Conservation (phyloP, 106 monocot genomes). For the Posidonia australis region DNA sequence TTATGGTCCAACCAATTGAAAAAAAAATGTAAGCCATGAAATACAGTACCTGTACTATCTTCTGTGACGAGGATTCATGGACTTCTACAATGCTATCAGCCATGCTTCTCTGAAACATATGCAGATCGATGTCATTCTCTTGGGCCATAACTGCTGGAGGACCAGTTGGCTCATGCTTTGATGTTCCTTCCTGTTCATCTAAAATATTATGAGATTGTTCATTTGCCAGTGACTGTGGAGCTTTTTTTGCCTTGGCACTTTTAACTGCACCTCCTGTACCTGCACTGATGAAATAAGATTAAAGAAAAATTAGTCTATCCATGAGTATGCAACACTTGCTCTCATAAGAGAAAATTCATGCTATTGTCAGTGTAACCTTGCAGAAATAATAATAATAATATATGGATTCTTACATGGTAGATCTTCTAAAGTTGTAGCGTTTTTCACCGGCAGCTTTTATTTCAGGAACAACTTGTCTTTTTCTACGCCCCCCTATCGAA, state of each 20-base stretch:
- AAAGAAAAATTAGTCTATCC: not conserved
- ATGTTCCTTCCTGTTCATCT: conserved; percentile 28
- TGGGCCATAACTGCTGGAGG: not conserved
- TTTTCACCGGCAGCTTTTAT: not conserved
- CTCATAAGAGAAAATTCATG: too few relatives aligned
- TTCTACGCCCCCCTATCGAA: conserved; percentile 14
- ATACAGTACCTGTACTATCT: conserved; percentile 2
- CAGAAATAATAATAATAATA: not conserved
- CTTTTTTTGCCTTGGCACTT: conserved; percentile 14
- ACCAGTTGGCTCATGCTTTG: conserved; percentile 2
- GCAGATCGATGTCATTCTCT: conserved; percentile 4
- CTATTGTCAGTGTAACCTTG: not conserved
- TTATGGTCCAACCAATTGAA: not conserved
- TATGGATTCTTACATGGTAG: conserved; percentile 11
- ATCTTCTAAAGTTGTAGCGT: conserved; percentile 20
- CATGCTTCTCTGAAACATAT: conserved; percentile 9
- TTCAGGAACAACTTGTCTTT: conserved; percentile 7
- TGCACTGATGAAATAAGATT: conserved; percentile 22
- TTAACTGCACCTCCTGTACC: conserved; percentile 18
- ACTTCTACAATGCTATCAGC: conserved; percentile 23
- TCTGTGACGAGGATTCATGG: conserved; percentile 29
- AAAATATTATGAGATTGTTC: conserved; percentile 10
- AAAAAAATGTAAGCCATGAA: not conserved
- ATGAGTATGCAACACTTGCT: not conserved
- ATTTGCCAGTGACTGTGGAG: conserved; percentile 14